Conservation (phyloP, 192 early-diverging fungal genomes). For the Chytriomyces sp. region DNA sequence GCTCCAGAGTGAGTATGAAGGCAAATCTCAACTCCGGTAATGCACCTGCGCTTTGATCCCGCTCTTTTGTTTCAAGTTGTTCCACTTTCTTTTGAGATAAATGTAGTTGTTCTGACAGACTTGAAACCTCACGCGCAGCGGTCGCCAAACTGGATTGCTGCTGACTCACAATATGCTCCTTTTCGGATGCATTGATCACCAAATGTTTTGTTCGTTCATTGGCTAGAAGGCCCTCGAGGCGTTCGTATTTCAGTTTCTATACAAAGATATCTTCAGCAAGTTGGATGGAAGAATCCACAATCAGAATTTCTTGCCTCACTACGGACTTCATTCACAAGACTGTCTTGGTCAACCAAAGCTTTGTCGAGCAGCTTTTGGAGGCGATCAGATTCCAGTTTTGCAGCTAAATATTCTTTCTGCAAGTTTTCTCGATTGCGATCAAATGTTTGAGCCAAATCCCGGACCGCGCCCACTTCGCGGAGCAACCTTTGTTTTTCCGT, state of each 20-base stretch:
- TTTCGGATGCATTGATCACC: constrained; percentile 38
- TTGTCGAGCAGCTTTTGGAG: constrained; percentile 28
- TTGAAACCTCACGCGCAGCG: neutral
- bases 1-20: constrained; percentile 12
- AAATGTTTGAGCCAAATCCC: constrained; percentile 41
- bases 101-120: neutral
- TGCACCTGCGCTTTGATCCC: neutral
- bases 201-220: constrained; percentile 52
- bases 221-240: constrained; percentile 48
- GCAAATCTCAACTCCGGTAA: neutral
- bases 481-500: constrained; percentile 44
- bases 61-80: neutral
- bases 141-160: constrained; percentile 13
- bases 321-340: constrained; percentile 25
- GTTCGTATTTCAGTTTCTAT: constrained; percentile 46
- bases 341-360: constrained; percentile 21
- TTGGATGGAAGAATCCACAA: neutral
- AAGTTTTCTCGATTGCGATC: constrained; percentile 35
- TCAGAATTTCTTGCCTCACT: constrained; percentile 23
- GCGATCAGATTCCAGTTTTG: constrained; percentile 36
- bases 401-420: constrained; percentile 25
- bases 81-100: neutral
- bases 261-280: neutral
- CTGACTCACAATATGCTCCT: constrained; percentile 2
- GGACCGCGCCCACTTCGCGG: constrained; percentile 42